Conservation (phyloP, 2,329 filamentous ascomycete species). For the Chaetomiaceae sp. region DNA sequence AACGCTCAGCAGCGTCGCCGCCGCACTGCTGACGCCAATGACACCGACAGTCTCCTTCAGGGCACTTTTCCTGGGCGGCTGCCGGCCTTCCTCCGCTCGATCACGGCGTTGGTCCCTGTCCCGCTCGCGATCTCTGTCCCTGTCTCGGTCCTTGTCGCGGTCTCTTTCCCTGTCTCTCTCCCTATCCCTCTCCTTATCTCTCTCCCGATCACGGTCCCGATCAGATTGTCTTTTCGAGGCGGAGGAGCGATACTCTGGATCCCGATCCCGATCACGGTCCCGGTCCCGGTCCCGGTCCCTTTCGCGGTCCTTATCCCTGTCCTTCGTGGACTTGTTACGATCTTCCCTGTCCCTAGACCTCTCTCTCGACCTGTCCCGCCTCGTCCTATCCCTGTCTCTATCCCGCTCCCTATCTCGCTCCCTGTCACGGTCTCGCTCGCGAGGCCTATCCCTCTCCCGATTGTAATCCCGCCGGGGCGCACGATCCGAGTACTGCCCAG, state of each 20-base stretch:
- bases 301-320: not conserved
- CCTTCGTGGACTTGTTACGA: not conserved
- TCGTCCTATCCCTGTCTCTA: not conserved
- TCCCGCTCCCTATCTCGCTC: not conserved
- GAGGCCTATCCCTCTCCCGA: conserved; percentile 39
- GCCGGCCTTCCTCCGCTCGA: conserved; percentile 31
- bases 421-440: not conserved
- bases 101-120: conserved; percentile 8
- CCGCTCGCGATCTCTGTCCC: conserved; percentile 3
- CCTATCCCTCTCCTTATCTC: conserved; percentile 25
- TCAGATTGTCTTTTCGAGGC: conserved; percentile 1
- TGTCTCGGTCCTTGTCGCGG: conserved; percentile 12
- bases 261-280: conserved; percentile 1
- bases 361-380: not conserved
- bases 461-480: not conserved
- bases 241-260: conserved; percentile 26
- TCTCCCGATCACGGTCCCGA: conserved; percentile 32
- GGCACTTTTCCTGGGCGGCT: conserved; percentile 38
- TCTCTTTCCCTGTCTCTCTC: conserved; percentile 15
- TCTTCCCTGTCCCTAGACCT: not conserved
- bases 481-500: conserved; percentile 29
- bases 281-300: not conserved
- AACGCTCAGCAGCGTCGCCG: conserved; percentile 54
- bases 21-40: conserved; percentile 57
- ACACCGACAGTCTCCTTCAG: conserved; percentile 53